Conservation (phyloP, 441 rosid genomes). For the Pelargonium fulgidum region DNA sequence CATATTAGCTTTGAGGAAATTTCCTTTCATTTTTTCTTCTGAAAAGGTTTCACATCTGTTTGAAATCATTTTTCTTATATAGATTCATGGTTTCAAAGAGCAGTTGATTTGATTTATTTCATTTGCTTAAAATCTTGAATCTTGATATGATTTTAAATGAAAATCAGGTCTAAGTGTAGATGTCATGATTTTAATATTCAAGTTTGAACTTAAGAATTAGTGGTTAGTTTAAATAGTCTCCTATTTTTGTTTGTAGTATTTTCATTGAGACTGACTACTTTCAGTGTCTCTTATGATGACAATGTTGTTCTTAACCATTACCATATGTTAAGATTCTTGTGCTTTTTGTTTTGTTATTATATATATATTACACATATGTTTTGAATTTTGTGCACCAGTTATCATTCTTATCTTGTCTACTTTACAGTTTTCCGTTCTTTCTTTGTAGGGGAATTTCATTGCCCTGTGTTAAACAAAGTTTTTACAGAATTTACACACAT, state of each 20-base stretch:
- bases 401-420: conserved; percentile 11
- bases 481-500: conserved; percentile 87
- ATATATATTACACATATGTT: no score
- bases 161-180: not conserved
- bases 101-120: no score
- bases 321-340: not conserved
- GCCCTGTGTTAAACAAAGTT: conserved; percentile 87
- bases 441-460: conserved; percentile 70
- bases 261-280: conserved; percentile 1
- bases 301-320: not conserved
- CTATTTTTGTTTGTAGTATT: not conserved
- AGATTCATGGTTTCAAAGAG: no score
- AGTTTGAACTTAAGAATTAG: not conserved
- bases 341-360: not conserved
- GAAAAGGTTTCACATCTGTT: not conserved
- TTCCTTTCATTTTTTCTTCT: not conserved
- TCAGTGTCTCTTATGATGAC: conserved; percentile 1
- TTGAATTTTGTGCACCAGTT: not conserved
- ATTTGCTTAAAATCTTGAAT: not conserved
- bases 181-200: not conserved
- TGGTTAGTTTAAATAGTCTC: not conserved
- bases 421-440: conserved; percentile 12
- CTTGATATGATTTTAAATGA: not conserved
- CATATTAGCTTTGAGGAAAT: not conserved
- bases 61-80: not conserved